Conservation (phyloP, 345 rosid species). For the Carallia brachiata region DNA sequence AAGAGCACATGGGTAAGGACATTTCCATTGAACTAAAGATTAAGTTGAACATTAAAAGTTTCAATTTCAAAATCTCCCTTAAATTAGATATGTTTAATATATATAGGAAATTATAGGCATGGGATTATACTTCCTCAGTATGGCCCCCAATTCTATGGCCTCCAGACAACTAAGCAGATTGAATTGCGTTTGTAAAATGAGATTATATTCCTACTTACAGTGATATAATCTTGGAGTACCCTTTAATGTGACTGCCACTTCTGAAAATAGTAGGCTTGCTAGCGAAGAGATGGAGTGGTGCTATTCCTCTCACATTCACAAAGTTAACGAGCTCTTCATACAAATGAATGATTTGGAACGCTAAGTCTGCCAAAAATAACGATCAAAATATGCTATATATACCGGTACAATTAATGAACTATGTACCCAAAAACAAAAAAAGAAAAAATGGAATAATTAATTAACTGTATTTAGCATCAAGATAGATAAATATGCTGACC, state of each 20-base stretch:
- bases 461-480: too few relatives aligned
- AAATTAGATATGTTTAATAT: not conserved
- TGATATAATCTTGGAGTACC: constrained; percentile 23
- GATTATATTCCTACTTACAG: constrained; percentile 22
- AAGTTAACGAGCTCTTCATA: constrained; percentile 21
- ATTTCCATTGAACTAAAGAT: too few relatives aligned
- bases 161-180: too few relatives aligned
- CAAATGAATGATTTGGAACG: constrained; percentile 40
- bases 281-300: constrained; percentile 51
- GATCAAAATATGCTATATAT: not conserved
- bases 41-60: too few relatives aligned
- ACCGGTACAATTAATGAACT: too few relatives aligned
- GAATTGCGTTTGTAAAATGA: not conserved
- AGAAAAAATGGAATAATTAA: too few relatives aligned
- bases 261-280: constrained; percentile 37
- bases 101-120: too few relatives aligned
- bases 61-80: too few relatives aligned
- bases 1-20: too few relatives aligned
- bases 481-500: constrained; percentile 9
- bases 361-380: constrained; percentile 35
- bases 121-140: not conserved
- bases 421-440: too few relatives aligned
- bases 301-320: constrained; percentile 26
- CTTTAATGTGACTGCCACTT: constrained; percentile 37
- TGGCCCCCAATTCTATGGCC: not conserved